Evolutionary conservation across 345 rosid species (phyloP).

Genomic region (Erodium maritimum): DNA sequence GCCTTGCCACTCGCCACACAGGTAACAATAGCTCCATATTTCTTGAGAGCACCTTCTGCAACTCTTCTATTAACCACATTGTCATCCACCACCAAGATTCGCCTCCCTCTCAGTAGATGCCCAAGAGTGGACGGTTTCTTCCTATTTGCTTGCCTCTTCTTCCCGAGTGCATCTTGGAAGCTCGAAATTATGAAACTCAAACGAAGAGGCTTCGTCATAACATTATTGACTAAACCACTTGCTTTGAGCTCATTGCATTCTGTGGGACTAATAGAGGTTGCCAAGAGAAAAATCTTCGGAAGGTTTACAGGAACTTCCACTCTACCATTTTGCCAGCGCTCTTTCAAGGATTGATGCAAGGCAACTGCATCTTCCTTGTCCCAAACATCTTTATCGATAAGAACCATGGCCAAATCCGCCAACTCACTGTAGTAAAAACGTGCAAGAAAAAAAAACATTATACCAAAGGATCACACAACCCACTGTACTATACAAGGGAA

Average conservation of each 20-base stretch:
- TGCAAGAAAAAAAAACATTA: not conserved
- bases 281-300: conserved; percentile 48
- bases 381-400: conserved; percentile 74
- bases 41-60: conserved; percentile 81
- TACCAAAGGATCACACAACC: not conserved
- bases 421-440: conserved; percentile 26
- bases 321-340: conserved; percentile 14
- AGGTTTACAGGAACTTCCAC: conserved; percentile 14
- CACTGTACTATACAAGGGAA: not conserved
- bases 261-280: conserved; percentile 24
- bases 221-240: conserved; percentile 41
- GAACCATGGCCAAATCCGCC: conserved; percentile 36
- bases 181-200: conserved; percentile 46
- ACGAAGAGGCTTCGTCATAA: conserved; percentile 62
- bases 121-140: conserved; percentile 39
- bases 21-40: conserved; percentile 66
- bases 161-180: conserved; percentile 69
- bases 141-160: conserved; percentile 32
- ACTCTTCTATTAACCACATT: conserved; percentile 79
- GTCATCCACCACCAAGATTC: conserved; percentile 86
- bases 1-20: conserved; percentile 72
- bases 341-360: conserved; percentile 23
- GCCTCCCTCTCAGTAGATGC: conserved; percentile 43
- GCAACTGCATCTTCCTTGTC: conserved; percentile 29
- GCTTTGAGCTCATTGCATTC: conserved; percentile 43